Evolutionary conservation across 257 asterid genomes (phyloP).

Genomic region (Linderniella brevidens): DNA sequence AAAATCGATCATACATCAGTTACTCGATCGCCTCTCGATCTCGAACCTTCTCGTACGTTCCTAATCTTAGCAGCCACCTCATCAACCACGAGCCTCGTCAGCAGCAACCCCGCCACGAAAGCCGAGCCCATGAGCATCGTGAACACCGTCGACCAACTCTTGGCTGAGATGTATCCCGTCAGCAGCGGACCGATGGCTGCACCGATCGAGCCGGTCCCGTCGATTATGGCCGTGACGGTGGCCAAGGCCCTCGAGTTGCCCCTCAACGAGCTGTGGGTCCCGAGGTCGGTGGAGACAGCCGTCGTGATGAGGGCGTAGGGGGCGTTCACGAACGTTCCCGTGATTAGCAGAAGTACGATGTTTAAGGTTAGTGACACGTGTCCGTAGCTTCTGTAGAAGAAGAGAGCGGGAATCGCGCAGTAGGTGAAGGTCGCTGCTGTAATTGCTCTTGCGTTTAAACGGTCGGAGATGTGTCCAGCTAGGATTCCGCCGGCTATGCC

Average conservation of each 20-base stretch:
- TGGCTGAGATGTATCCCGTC: conserved; percentile 82
- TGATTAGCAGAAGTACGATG: conserved; percentile 60
- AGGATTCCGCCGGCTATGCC: conserved; percentile 89
- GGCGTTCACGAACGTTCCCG: conserved; percentile 80
- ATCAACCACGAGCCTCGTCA: conserved; percentile 63
- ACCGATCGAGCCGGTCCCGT: conserved; percentile 95
- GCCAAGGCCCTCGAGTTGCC: conserved; percentile 84
- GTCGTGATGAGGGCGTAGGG: conserved; percentile 96
- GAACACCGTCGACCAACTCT: conserved; percentile 81
- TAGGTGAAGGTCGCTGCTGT: conserved; percentile 98
- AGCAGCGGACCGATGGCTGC: conserved; percentile 90
- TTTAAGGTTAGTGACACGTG: conserved; percentile 65
- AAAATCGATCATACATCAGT: too few relatives aligned
- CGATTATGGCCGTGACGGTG: conserved; percentile 89
- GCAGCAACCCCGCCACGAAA: conserved; percentile 60
- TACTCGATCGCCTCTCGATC: too few relatives aligned
- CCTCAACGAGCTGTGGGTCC: conserved; percentile 78
- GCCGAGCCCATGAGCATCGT: conserved; percentile 91
- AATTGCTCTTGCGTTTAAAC: conserved; percentile 70
- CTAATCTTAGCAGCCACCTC: conserved; percentile 59
- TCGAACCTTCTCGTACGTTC: too few relatives aligned
- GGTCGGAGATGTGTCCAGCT: conserved; percentile 85
- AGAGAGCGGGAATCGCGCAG: conserved; percentile 87
- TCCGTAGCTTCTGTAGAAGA: conserved; percentile 66
- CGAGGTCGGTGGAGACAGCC: conserved; percentile 94